Evolutionary conservation across 805 yeast species (phyloP), one percentile per base, ranked within the genome.

Genomic region (Lipomyces starkeyi): DNA sequence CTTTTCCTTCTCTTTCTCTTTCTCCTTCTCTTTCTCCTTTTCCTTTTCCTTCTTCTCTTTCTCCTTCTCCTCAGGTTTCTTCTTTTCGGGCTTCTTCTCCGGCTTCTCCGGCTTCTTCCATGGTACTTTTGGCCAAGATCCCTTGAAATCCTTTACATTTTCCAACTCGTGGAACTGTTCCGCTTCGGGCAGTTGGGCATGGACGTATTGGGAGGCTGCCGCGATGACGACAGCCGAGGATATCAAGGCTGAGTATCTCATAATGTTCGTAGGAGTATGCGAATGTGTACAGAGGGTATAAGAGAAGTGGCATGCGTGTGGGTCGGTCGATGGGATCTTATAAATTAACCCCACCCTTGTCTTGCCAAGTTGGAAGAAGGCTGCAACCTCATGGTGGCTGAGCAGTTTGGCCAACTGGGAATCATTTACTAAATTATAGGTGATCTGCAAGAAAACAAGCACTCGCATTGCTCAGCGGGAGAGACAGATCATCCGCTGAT

Each of bases 11-110:
- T 68, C 65, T 64, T 20, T 61, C 49, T 13, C 62, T 67, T 52
- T 66, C 67, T 11, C 65, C 69, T 61, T 72, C 75, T 59, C 65
- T 53, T 49, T 58, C 61, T 22, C 14, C 29, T 53, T 59, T 62
- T 43, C 63, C 27, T 64, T 64, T 49, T 54, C 65, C 59, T 9
- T 70, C 58, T 55, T 63, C 59, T 29, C 34, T 17, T 3, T 43
- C 53, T 52, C 65, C 65, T 8, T 65, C 61, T 58, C 49, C 40
- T 57, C 20, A 20, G 59, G 32, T 57, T 55, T 63, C 59, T 17
- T 77, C 78, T 74, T n/a, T 61, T n/a, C 37, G 3, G 63, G 34
- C 25, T 49, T n/a, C 63, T 59, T 29, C 59, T 59, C 37, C 34
- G 34, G 63, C 62, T 27, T 49, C 60, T 47, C 20, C 2, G n/a